Percentiles rank a stretch among this genome's conserved stretches.
Evolutionary conservation across 2,329 filamentous ascomycete genomes (phyloP).

Genomic region (Ophiostoma sp.): DNA sequence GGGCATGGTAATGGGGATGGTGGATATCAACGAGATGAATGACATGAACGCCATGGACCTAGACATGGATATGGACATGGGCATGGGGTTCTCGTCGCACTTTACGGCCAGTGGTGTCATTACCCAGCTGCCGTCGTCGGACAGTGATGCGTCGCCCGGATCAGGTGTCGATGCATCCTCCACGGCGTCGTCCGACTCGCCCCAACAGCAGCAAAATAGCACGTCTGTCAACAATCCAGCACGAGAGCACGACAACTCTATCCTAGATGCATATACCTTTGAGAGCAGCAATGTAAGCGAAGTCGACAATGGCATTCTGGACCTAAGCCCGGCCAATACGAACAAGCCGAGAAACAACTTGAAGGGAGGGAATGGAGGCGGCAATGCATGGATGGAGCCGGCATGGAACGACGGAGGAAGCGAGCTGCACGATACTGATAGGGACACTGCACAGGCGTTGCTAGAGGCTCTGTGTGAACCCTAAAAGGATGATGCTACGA

Average conservation of each 20-base stretch:
- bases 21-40: constrained; percentile 2
- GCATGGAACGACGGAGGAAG: constrained; percentile 32
- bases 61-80: constrained; percentile 19
- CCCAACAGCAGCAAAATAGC: neutral
- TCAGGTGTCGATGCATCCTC: constrained; percentile 28
- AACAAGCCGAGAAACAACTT: neutral
- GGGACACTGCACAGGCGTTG: constrained; percentile 37
- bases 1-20: constrained; percentile 39
- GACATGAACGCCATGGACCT: constrained; percentile 25
- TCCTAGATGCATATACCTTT: neutral
- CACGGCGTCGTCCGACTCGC: constrained; percentile 15
- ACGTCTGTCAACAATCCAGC: neutral
- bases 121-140: constrained; percentile 26
- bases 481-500: neutral
- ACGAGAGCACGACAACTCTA: neutral
- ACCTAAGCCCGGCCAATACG: neutral
- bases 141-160: constrained; percentile 27
- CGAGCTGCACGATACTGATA: constrained; percentile 31
- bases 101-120: constrained; percentile 13
- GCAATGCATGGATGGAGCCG: constrained; percentile 37
- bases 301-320: neutral
- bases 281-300: neutral
- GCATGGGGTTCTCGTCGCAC: neutral
- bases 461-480: constrained; percentile 35
- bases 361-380: neutral